phyloP scores from a whole-genome alignment of 2,329 filamentous ascomycete genomes.

The Exophiala calicioides region DNA sequence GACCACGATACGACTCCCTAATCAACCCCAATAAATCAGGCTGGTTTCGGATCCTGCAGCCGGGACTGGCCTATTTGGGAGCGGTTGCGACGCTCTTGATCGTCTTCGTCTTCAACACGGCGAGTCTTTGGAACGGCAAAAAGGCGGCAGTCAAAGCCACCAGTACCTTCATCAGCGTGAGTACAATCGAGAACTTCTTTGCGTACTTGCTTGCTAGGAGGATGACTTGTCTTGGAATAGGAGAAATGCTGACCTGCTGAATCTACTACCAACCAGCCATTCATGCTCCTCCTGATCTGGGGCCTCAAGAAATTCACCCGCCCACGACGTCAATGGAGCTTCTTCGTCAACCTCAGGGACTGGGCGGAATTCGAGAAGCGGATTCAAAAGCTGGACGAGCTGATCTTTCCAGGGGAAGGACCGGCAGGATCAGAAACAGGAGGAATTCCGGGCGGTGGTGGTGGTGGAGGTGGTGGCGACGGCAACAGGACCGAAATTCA shows the following conservation, averaged over 20 bases:
- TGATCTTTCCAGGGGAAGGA: background rate
- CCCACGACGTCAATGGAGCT: background rate
- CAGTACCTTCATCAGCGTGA: background rate
- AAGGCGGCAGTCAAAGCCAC: constrained; percentile 3
- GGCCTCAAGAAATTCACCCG: background rate
- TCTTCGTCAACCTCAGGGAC: background rate
- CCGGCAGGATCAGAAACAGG: background rate
- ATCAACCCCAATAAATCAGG: background rate
- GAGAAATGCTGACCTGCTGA: background rate
- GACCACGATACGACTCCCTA: background rate
- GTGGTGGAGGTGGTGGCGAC: no score
- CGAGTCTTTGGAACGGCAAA: constrained; percentile 16
- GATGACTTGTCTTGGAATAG: background rate
- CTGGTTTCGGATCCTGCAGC: constrained; percentile 14
- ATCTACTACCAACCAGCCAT: background rate
- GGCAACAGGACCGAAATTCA: no score
- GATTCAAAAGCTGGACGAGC: background rate
- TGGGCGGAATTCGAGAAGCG: background rate
- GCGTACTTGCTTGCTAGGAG: no score
- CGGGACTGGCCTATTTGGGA: constrained; percentile 9
- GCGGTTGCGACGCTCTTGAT: constrained; percentile 9
- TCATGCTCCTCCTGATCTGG: background rate
- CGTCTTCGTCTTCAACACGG: constrained; percentile 15
- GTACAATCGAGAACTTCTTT: no score
- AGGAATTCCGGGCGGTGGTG: no score